Base-by-base conservation (phyloP, 208 protist species). In the Acanthamoeba rhysodes region DNA sequence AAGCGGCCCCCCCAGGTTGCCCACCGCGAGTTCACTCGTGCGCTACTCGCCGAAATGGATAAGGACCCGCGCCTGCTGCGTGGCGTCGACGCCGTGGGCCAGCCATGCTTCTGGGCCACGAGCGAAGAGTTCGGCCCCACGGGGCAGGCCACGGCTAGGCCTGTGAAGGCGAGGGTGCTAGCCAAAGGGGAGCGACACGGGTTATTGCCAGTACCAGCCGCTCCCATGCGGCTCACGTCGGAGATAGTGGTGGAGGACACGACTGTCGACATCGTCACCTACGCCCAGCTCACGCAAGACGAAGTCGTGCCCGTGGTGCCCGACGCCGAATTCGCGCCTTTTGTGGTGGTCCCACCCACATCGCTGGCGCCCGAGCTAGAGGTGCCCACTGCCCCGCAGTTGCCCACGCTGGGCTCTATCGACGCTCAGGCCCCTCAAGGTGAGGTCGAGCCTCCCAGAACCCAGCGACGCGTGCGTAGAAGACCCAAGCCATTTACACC, bases 101-200 rank as follows among this genome's bases (percentile, higher is more conserved):
- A 57, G 48, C 41, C 76, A 0, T 85, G 76, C 48, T 85, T 85
- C 76, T 85, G 76, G 76, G 76, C 76, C 76, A 14, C 76, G 0
- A 50, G 45, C 10, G 1, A 22, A 0, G 41, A 85, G 76, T 85
- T 59, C 76, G 76, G 76, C 5, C 76, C 76, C 20, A 85, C 76
- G 45, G 76, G 76, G 34, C 70, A 7, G 34, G 70, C 18, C 70
- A 78, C n/a, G 70, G 70, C 70, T 4, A n/a, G 24, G 2, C 68
- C 68, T 76, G n/a, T 18, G 41, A 16, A 50, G 18, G 41, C 20
- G 45, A 57, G 32, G 34, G 76, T 41, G 18, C 76, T 57, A 9
- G 24, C 76, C 41, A 32, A 29, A 57, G 34, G 7, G 34, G 76
- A 41, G 8, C 4, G 68, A 29, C 29, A n/a, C 68, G 68, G 68